A percentile compares a stretch with the other conserved stretches of the same genome.
Evolutionary conservation across 139 green algal species (phyloP).

Genomic region (Auxenochlorella pyrenoidosa): DNA sequence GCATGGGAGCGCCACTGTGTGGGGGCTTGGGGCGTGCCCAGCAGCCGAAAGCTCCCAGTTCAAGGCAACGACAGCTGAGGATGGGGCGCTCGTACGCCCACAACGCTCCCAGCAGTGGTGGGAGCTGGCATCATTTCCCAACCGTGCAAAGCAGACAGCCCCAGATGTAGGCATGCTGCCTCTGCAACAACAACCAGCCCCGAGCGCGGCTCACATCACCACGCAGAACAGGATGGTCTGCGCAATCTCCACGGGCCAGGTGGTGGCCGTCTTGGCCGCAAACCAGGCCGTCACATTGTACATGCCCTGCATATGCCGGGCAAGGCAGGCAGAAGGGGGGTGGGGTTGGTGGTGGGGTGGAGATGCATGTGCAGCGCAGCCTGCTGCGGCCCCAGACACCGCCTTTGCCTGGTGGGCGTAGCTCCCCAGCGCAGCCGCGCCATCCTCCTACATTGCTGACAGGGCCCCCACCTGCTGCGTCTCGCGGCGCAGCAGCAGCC

Average conservation of each 20-base stretch:
- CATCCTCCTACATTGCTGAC: too few species aligned
- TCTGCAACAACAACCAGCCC: background rate
- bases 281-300: constrained; percentile 43
- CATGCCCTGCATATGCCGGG: constrained; percentile 47
- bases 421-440: too few species aligned
- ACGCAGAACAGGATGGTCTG: constrained; percentile 25
- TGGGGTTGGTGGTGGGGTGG: too few species aligned
- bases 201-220: background rate
- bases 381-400: too few species aligned
- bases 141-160: too few species aligned
- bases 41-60: too few species aligned
- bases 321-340: background rate
- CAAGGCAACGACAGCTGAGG: too few species aligned
- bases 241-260: constrained; percentile 1
- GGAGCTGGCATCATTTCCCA: too few species aligned
- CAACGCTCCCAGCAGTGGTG: too few species aligned
- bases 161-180: background rate
- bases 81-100: too few species aligned
- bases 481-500: constrained; percentile 60
- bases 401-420: too few species aligned
- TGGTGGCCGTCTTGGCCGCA: constrained; percentile 27
- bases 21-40: too few species aligned
- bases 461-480: background rate
- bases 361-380: background rate
- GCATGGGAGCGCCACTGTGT: background rate